Conservation (phyloP, 1,139 yeast genomes). For the Hansenula sp. region DNA sequence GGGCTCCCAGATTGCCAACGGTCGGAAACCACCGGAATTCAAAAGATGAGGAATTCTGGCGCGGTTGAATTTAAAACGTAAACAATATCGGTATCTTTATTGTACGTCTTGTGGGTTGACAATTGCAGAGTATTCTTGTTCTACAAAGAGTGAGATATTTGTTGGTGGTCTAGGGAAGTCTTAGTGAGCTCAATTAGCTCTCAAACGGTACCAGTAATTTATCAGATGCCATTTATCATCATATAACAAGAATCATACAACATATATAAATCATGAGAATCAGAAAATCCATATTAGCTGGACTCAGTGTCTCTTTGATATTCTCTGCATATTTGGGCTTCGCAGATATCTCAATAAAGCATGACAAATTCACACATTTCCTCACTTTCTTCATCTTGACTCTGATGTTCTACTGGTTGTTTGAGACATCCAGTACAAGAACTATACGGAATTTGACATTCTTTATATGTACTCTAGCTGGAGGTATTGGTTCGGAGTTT, state of each 20-base stretch:
- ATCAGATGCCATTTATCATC: neutral
- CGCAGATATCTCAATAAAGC: slow-evolving; percentile 37
- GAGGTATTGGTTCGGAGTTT: slow-evolving; percentile 48
- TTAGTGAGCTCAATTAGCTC: too few relatives aligned
- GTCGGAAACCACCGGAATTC: neutral
- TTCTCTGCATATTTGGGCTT: slow-evolving; percentile 37
- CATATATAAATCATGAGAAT: slow-evolving; percentile 15
- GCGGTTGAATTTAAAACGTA: neutral
- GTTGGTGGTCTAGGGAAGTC: too few relatives aligned
- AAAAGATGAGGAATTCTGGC: neutral
- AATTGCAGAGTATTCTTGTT: too few relatives aligned
- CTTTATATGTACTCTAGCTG: slow-evolving; percentile 39
- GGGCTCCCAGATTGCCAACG: slow-evolving; percentile 1
- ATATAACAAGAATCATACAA: slow-evolving; percentile 9
- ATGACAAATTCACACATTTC: slow-evolving; percentile 53
- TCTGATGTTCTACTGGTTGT: slow-evolving; percentile 42
- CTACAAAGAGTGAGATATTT: too few relatives aligned
- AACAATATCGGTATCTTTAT: too few relatives aligned
- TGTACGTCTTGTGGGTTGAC: too few relatives aligned
- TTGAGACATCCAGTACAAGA: slow-evolving; percentile 33
- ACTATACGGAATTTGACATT: slow-evolving; percentile 34
- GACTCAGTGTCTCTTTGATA: slow-evolving; percentile 18
- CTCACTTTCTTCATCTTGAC: slow-evolving; percentile 43
- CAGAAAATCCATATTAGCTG: slow-evolving; percentile 17
- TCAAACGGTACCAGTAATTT: neutral